Conservation (phyloP, 352 stramenopile species). For the Aphanomyces astaci region DNA sequence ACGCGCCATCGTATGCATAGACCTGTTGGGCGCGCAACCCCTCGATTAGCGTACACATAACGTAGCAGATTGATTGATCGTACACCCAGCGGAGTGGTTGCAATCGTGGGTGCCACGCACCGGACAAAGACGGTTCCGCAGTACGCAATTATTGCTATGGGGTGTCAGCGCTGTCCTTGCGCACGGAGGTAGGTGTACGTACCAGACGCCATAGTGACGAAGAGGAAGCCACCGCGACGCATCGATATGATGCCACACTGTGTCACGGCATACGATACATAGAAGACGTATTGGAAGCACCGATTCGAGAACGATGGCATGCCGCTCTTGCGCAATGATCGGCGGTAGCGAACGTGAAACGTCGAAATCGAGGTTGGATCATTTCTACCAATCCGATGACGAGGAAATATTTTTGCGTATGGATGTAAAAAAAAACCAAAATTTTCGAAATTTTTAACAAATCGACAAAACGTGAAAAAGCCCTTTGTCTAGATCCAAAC, state of each 20-base stretch:
- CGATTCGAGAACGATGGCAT: not conserved
- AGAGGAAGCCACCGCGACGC: not conserved
- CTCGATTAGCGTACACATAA: not conserved
- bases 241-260: not conserved
- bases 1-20: slow-evolving; percentile 24
- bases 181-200: too few species aligned
- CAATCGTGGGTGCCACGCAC: slow-evolving; percentile 2
- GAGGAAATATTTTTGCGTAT: too few species aligned
- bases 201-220: slow-evolving; percentile 1
- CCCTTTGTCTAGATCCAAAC: too few species aligned
- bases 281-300: slow-evolving; percentile 9
- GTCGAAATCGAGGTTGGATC: too few species aligned
- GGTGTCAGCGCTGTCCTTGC: too few species aligned
- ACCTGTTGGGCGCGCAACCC: not conserved
- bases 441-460: too few species aligned
- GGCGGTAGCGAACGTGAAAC: not conserved
- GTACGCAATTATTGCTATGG: slow-evolving; percentile 4
- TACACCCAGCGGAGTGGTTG: not conserved
- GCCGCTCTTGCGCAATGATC: not conserved
- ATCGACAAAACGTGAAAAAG: too few species aligned
- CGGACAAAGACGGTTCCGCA: slow-evolving; percentile 1
- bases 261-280: not conserved
- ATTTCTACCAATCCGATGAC: not conserved
- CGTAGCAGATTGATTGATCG: not conserved
- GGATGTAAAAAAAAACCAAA: too few species aligned